Conservation (phyloP, 495 filamentous ascomycete genomes). For the Margaritispora aquatica region DNA sequence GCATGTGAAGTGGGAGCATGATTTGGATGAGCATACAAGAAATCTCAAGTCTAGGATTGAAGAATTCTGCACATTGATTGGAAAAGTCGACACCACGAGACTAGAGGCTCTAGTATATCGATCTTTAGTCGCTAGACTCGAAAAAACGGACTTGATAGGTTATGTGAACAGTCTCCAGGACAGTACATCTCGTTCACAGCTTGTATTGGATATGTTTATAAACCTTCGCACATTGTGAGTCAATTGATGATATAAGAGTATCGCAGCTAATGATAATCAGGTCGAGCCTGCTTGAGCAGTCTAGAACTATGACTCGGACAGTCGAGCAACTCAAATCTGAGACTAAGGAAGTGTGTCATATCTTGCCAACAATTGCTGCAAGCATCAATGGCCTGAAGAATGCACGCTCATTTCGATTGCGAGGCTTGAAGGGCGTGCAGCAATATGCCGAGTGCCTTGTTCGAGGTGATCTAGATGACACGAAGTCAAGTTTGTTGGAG, state of each 20-base stretch:
- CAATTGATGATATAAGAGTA: too few relatives aligned
- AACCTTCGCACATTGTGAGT: too few relatives aligned
- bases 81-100: neutral
- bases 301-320: neutral
- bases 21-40: neutral
- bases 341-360: neutral
- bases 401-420: neutral
- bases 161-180: neutral
- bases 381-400: neutral
- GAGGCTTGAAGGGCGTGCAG: neutral
- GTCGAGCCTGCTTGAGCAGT: neutral
- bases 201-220: neutral
- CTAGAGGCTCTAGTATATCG: neutral
- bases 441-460: neutral
- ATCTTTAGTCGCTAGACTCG: neutral
- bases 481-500: neutral
- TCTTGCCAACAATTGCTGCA: neutral
- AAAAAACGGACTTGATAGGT: neutral
- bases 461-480: neutral
- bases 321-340: neutral
- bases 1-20: neutral
- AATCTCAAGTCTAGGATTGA: neutral
- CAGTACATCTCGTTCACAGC: neutral
- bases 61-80: neutral
- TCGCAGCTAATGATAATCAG: neutral